Evolutionary conservation across 352 stramenopile genomes (phyloP).

Genomic region (Phytophthora meadii): DNA sequence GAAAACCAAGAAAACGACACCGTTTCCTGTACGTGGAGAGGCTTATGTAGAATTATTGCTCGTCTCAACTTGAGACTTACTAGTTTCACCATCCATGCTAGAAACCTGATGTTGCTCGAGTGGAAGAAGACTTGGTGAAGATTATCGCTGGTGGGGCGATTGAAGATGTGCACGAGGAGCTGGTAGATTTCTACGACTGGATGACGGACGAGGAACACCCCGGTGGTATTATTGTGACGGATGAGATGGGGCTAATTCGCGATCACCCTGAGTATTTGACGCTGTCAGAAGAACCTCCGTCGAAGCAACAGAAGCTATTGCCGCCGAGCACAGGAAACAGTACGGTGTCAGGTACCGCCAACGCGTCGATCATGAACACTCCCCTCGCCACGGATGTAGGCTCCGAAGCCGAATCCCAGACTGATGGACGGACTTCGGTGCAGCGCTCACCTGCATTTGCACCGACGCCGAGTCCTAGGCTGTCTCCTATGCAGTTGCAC

Average conservation of each 20-base stretch:
- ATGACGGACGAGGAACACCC: slow-evolving; percentile 83
- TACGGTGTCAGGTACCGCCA: slow-evolving; percentile 38
- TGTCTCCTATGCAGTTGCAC: slow-evolving; percentile 50
- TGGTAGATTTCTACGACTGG: slow-evolving; percentile 90
- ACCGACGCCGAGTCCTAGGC: slow-evolving; percentile 55
- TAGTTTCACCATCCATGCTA: slow-evolving; percentile 22
- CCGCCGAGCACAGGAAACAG: slow-evolving; percentile 23
- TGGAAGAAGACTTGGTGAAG: slow-evolving; percentile 86
- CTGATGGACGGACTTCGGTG: slow-evolving; percentile 58
- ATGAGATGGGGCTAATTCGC: slow-evolving; percentile 86
- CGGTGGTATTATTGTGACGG: slow-evolving; percentile 71
- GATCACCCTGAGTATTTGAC: slow-evolving; percentile 84
- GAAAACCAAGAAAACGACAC: slow-evolving; percentile 85
- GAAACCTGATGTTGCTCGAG: slow-evolving; percentile 84
- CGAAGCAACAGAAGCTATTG: slow-evolving; percentile 50
- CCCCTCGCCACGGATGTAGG: slow-evolving; percentile 73
- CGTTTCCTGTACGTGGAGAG: slow-evolving; percentile 65
- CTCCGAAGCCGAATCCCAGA: slow-evolving; percentile 70
- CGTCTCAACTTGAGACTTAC: background rate
- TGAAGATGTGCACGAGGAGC: slow-evolving; percentile 86
- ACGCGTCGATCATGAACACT: slow-evolving; percentile 70
- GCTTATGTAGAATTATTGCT: too few relatives aligned
- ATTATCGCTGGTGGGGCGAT: slow-evolving; percentile 77
- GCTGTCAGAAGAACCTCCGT: slow-evolving; percentile 54
- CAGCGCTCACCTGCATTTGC: slow-evolving; percentile 73